Conservation (phyloP, 2,329 filamentous ascomycete genomes). For the Bipolaris sorokiniana region DNA sequence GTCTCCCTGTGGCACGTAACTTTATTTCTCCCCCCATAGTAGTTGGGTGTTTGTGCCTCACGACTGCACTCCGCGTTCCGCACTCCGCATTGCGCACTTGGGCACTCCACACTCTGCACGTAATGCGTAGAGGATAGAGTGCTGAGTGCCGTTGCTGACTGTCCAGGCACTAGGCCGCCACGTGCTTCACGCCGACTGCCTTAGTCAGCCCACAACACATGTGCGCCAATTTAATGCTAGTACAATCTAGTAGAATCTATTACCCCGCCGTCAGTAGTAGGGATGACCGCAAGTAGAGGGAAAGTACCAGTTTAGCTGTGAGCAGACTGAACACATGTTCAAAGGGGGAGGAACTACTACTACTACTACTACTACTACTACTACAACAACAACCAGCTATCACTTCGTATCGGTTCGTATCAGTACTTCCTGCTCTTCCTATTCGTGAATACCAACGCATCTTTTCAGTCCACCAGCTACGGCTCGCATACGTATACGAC, state of each 20-base stretch:
- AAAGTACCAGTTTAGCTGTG: background rate
- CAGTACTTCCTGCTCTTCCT: background rate
- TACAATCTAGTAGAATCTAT: no score
- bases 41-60: background rate
- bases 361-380: background rate
- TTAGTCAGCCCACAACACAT: background rate
- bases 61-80: background rate
- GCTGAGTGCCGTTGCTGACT: no score
- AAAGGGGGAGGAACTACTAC: no score
- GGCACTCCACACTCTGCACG: no score
- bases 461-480: background rate
- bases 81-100: no score
- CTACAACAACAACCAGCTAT: background rate
- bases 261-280: background rate
- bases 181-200: background rate
- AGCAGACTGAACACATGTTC: background rate
- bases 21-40: background rate
- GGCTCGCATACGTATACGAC: background rate
- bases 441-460: background rate
- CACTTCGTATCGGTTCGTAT: background rate
- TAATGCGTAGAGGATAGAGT: no score
- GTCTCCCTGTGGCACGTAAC: slow-evolving; percentile 8
- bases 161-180: background rate
- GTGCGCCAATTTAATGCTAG: no score
- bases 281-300: background rate